These are phyloP conservation scores for Combretum micranthum DNA, from an alignment of 345 rosid genomes.

Conservation along the genomic window DNA sequence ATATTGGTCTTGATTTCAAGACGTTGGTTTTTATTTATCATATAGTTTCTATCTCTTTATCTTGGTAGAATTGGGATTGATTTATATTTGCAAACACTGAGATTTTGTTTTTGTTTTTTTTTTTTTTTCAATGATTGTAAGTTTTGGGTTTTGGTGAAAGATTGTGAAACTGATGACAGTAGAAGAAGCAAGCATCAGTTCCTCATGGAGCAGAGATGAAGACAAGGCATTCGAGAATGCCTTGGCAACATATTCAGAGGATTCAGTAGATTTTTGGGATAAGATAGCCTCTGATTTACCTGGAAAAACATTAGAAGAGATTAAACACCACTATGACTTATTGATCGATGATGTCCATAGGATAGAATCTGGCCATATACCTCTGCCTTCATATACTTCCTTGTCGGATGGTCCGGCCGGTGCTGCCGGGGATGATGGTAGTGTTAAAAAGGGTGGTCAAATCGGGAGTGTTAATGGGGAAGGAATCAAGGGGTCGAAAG, in stretches of 20 bases:
- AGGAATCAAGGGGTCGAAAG: constrained; percentile 62
- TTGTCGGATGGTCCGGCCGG: constrained; percentile 38
- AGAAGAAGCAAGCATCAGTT: constrained; percentile 59
- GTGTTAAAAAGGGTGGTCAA: constrained; percentile 52
- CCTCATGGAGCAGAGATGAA: constrained; percentile 78
- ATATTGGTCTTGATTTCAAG: constrained; percentile 1
- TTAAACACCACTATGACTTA: constrained; percentile 69
- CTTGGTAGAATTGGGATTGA: not conserved
- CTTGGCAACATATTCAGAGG: constrained; percentile 54
- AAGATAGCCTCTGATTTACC: constrained; percentile 82
- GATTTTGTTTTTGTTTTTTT: constrained; percentile 14
- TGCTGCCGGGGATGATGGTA: constrained; percentile 58
- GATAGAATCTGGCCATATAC: constrained; percentile 87
- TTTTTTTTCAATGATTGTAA: too few species aligned
- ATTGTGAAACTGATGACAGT: constrained; percentile 34
- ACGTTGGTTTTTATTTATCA: not conserved
- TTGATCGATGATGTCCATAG: constrained; percentile 64
- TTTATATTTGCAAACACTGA: constrained; percentile 9
- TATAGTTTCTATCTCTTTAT: not conserved
- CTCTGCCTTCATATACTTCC: constrained; percentile 65
- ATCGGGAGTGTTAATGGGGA: constrained; percentile 47
- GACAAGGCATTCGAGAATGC: constrained; percentile 94
- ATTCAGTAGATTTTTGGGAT: constrained; percentile 52
- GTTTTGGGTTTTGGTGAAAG: constrained; percentile 15
- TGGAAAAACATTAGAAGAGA: constrained; percentile 74